Conservation (phyloP, 2,329 filamentous ascomycete genomes). For the Curvularia spicifera region DNA sequence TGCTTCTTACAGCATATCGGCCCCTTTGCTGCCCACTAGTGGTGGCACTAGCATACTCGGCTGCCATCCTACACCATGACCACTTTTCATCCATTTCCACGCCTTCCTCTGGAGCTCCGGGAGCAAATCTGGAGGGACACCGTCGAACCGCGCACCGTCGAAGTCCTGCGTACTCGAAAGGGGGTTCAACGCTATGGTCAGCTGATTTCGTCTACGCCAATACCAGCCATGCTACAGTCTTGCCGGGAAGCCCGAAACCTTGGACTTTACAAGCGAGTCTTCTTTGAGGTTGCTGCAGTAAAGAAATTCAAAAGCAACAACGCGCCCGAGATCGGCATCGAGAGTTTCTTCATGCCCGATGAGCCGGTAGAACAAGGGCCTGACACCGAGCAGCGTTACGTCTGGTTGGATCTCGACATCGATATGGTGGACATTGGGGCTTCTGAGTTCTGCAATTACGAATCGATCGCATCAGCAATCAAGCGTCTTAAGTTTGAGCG, state of each 20-base stretch:
- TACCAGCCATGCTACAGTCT: constrained; percentile 15
- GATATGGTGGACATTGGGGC: constrained; percentile 12
- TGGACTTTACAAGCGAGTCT: constrained; percentile 12
- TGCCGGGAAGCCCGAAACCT: constrained; percentile 19
- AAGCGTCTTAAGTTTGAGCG: constrained; percentile 15
- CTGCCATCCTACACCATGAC: constrained; percentile 4
- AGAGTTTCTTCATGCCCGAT: constrained; percentile 67
- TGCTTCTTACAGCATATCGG: background rate
- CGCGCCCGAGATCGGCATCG: too few relatives aligned
- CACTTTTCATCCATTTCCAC: constrained; percentile 23
- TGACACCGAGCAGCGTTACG: constrained; percentile 3
- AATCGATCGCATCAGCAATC: constrained; percentile 6
- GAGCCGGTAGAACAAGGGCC: background rate
- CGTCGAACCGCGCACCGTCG: constrained; percentile 19
- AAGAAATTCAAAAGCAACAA: too few relatives aligned
- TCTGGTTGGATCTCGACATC: constrained; percentile 16
- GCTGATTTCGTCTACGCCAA: constrained; percentile 12
- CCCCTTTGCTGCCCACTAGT: background rate
- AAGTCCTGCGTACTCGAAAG: too few relatives aligned
- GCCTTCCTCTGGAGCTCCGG: constrained; percentile 20
- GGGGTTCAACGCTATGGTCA: too few relatives aligned
- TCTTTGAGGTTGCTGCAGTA: too few relatives aligned
- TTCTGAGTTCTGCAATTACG: background rate
- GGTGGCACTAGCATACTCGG: background rate
- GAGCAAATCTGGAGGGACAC: constrained; percentile 23